These are phyloP conservation scores for Lodderomyces pseudojiufengensis DNA, from an alignment of 1,139 yeast species.

Conservation along the genomic window DNA sequence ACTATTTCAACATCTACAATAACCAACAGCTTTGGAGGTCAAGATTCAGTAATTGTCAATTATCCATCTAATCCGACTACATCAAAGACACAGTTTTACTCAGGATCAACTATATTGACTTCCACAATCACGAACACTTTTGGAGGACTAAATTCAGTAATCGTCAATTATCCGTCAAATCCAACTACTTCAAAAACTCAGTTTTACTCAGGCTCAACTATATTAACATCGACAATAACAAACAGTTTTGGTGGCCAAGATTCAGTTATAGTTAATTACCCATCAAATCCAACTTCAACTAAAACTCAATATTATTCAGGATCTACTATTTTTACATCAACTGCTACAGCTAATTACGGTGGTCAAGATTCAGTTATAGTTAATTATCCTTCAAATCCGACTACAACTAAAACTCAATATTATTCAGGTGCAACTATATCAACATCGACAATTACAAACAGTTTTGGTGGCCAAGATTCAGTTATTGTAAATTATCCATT, in stretches of 20 bases:
- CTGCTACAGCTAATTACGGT: constrained; percentile 10
- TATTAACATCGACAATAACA: constrained; percentile 13
- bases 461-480: neutral
- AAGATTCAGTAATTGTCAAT: constrained; percentile 15
- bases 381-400: constrained; percentile 15
- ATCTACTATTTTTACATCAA: constrained; percentile 6
- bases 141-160: constrained; percentile 11
- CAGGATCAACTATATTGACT: neutral
- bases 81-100: constrained; percentile 4
- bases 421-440: neutral
- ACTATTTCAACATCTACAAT: constrained; percentile 18
- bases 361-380: too few species aligned
- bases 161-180: constrained; percentile 11
- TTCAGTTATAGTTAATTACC: constrained; percentile 15
- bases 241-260: constrained; percentile 9
- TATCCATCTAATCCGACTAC: constrained; percentile 7
- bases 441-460: neutral
- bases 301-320: too few species aligned
- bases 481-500: constrained; percentile 12
- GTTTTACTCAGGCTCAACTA: constrained; percentile 3
- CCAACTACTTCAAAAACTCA: constrained; percentile 5
- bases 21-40: constrained; percentile 7
- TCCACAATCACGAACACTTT: constrained; percentile 9
- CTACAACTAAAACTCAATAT: constrained; percentile 9
- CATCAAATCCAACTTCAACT: constrained; percentile 13